phyloP scores from a whole-genome alignment of 2,329 filamentous ascomycete species.

The Zarea fungicola region DNA sequence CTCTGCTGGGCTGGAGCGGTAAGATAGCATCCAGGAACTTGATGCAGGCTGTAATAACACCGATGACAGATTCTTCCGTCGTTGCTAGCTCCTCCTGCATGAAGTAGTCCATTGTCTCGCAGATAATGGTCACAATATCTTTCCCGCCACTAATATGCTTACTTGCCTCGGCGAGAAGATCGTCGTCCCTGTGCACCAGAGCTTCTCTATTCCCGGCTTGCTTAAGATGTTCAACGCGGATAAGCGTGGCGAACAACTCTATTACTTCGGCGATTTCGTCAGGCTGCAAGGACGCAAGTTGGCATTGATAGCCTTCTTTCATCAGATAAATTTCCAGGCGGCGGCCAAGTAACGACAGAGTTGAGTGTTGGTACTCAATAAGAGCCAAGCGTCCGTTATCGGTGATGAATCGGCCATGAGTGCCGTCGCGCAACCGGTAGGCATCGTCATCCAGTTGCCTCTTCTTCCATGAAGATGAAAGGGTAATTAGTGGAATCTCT shows the following conservation, averaged over 20 bases:
- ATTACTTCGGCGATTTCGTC: constrained; percentile 70
- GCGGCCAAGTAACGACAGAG: constrained; percentile 72
- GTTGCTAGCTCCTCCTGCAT: constrained; percentile 52
- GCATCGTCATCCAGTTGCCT: constrained; percentile 40
- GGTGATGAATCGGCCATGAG: constrained; percentile 66
- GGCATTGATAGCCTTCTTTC: constrained; percentile 48
- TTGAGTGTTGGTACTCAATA: constrained; percentile 74
- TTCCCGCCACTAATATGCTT: constrained; percentile 52
- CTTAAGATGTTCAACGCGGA: constrained; percentile 48
- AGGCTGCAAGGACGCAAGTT: constrained; percentile 48
- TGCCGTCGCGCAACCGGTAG: constrained; percentile 62
- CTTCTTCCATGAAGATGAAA: constrained; percentile 40
- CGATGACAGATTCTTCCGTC: constrained; percentile 59
- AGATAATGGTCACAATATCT: constrained; percentile 76
- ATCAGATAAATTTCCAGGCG: constrained; percentile 63
- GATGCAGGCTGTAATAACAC: constrained; percentile 64
- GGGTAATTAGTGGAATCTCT: constrained; percentile 58
- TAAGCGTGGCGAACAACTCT: constrained; percentile 64
- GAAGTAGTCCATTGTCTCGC: constrained; percentile 74
- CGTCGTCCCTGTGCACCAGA: constrained; percentile 29
- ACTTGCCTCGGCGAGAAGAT: constrained; percentile 51
- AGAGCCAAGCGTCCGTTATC: constrained; percentile 72
- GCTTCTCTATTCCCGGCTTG: constrained; percentile 24
- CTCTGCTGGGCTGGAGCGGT: constrained; percentile 69
- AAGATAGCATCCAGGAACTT: constrained; percentile 74